These are phyloP conservation scores for Lepiota brunneoincarnata DNA, from an alignment of 768 basidiomycete genomes.

Conservation along the genomic window DNA sequence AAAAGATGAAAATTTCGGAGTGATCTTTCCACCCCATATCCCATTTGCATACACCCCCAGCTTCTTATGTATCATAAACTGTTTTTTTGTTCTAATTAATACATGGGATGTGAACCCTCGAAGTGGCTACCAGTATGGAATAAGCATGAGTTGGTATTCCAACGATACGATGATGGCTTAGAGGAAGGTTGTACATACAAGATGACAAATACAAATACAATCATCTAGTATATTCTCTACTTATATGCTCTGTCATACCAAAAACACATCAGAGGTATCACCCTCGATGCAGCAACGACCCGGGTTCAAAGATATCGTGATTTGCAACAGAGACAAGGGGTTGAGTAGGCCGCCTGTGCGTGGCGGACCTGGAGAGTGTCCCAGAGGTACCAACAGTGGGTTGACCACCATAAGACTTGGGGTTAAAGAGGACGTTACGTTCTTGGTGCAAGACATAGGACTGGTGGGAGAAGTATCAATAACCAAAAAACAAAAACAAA, in stretches of 20 bases:
- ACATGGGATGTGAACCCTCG: too few relatives aligned
- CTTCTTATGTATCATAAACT: neutral
- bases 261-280: slow-evolving; percentile 18
- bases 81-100: neutral
- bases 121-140: neutral
- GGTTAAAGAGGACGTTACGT: slow-evolving; percentile 61
- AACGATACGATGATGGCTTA: neutral
- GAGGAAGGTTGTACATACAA: neutral
- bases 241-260: neutral
- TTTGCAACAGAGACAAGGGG: slow-evolving; percentile 40
- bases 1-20: slow-evolving; percentile 64
- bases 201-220: slow-evolving; percentile 7
- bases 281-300: slow-evolving; percentile 63
- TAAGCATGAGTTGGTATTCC: too few relatives aligned
- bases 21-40: slow-evolving; percentile 19
- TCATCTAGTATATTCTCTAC: neutral
- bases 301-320: slow-evolving; percentile 64
- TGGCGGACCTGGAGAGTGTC: slow-evolving; percentile 36
- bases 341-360: slow-evolving; percentile 26
- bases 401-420: slow-evolving; percentile 27
- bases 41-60: slow-evolving; percentile 9
- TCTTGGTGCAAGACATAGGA: slow-evolving; percentile 85
- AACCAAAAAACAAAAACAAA: slow-evolving; percentile 1
- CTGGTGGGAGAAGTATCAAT: slow-evolving; percentile 32
- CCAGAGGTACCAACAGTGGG: slow-evolving; percentile 20